Evolutionary conservation across 345 rosid genomes (phyloP).

Genomic region (Salix purpurea): DNA sequence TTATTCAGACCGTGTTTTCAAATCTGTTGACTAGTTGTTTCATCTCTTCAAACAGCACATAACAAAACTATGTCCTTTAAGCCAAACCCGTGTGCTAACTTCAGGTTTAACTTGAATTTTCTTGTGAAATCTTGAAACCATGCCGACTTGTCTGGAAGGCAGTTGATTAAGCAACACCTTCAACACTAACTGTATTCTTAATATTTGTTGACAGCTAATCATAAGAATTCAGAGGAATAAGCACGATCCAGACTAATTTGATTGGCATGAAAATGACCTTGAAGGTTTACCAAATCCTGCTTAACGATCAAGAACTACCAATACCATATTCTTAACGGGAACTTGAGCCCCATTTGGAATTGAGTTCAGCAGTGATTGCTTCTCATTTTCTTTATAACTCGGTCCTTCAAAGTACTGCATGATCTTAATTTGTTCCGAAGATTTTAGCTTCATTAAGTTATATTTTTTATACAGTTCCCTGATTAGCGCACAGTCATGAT

Average conservation of each 20-base stretch:
- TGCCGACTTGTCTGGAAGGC: not conserved
- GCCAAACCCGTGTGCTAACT: not conserved
- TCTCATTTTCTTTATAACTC: not conserved
- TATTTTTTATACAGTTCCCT: not conserved
- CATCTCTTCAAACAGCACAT: not conserved
- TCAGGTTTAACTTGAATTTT: not conserved
- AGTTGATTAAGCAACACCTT: no score
- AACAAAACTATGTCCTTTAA: not conserved
- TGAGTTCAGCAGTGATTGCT: not conserved
- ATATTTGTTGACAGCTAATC: not conserved
- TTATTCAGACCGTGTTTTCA: not conserved
- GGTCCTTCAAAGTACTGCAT: not conserved
- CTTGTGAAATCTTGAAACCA: no score
- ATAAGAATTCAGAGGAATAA: not conserved
- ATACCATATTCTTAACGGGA: not conserved
- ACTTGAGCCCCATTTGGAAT: not conserved
- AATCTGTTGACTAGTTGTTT: not conserved
- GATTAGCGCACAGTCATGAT: not conserved
- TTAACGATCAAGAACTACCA: not conserved
- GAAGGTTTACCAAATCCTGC: not conserved
- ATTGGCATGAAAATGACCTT: not conserved
- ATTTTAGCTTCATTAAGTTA: not conserved
- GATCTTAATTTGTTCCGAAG: not conserved
- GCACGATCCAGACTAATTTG: not conserved
- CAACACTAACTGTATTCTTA: no score